phyloP scores from a whole-genome alignment of 495 filamentous ascomycete genomes.

The Penicillium angulare region DNA sequence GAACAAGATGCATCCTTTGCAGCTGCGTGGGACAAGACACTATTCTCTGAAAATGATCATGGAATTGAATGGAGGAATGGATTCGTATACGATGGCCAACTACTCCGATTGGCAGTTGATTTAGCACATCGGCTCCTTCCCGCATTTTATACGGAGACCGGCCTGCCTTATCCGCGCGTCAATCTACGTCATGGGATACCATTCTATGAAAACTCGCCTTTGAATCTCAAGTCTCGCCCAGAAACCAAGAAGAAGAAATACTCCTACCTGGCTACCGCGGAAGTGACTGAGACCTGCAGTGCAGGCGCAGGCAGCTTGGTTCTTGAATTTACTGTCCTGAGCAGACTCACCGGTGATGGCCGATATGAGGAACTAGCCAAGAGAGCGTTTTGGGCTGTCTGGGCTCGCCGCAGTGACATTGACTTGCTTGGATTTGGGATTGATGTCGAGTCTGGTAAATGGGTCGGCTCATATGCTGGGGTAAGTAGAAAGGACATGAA shows the following conservation, averaged over 20 bases:
- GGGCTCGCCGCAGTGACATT: conserved; percentile 78
- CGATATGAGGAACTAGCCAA: conserved; percentile 87
- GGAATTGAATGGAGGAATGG: conserved; percentile 71
- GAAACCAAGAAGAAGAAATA: conserved; percentile 11
- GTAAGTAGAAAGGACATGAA: conserved; percentile 28
- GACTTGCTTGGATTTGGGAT: conserved; percentile 90
- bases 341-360: conserved; percentile 80
- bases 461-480: conserved; percentile 83
- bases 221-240: conserved; percentile 41
- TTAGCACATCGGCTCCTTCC: conserved; percentile 80
- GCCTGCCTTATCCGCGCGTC: conserved; percentile 90
- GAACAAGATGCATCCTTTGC: conserved; percentile 31
- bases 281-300: conserved; percentile 94
- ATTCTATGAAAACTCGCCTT: conserved; percentile 79
- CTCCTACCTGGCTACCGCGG: conserved; percentile 38
- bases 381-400: conserved; percentile 92
- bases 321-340: conserved; percentile 87
- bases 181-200: conserved; percentile 91
- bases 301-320: conserved; percentile 93
- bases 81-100: conserved; percentile 85
- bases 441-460: conserved; percentile 86
- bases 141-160: conserved; percentile 85
- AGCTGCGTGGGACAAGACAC: conserved; percentile 39
- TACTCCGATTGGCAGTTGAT: conserved; percentile 81
- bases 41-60: conserved; percentile 31